Conservation (phyloP, 352 stramenopile species). For the Thraustochytrium striatum region DNA sequence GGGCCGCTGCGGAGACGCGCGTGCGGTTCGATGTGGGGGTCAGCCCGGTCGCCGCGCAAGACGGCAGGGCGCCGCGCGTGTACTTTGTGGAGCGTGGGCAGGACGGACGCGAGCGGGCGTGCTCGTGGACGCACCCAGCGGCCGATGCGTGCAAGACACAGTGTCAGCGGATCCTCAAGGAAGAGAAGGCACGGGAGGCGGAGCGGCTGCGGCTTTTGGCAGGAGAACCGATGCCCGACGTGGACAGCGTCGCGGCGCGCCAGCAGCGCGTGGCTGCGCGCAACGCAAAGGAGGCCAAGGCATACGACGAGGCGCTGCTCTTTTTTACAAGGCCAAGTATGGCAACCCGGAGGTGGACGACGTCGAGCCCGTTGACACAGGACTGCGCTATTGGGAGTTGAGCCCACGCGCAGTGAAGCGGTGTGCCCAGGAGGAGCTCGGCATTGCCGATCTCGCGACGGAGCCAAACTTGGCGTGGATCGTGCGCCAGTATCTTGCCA, state of each 20-base stretch:
- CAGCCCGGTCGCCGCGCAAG: neutral
- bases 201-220: too few relatives aligned
- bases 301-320: neutral
- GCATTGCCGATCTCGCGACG: neutral
- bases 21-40: neutral
- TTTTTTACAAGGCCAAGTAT: neutral
- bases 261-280: neutral
- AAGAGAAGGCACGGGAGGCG: too few relatives aligned
- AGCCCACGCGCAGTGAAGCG: too few relatives aligned
- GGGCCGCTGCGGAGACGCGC: neutral
- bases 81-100: slow-evolving; percentile 1
- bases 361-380: too few relatives aligned
- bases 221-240: too few relatives aligned
- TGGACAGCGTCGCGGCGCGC: too few relatives aligned
- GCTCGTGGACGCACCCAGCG: too few relatives aligned
- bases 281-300: neutral
- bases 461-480: slow-evolving; percentile 24
- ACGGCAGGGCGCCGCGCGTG: neutral
- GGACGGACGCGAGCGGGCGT: too few relatives aligned
- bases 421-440: too few relatives aligned
- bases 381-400: too few relatives aligned
- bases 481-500: slow-evolving; percentile 1
- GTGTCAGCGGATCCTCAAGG: too few relatives aligned
- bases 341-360: neutral
- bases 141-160: too few relatives aligned